Base-by-base conservation (phyloP, 2,329 filamentous ascomycete species). In the Zasmidium cellare region DNA sequence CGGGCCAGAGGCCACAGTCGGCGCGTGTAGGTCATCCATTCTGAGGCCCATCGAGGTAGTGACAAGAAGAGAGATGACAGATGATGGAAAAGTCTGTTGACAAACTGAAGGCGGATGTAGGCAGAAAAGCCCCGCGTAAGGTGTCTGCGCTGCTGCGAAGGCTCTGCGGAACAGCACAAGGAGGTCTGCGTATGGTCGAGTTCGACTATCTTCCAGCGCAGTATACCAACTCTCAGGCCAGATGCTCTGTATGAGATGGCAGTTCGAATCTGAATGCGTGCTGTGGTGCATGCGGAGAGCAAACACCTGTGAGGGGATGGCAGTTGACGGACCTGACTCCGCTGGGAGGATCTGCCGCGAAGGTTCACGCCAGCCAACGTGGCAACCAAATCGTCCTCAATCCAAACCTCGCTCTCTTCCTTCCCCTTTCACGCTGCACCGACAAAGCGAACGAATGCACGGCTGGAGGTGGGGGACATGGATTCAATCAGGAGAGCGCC, bases 1-100 rank as follows among this genome's bases (percentile, higher is more conserved):
- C 31, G 91, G 89, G 60, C 92, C 92, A 45, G 92, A 92, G 57
- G 88, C 82, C 76, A 90, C 85, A 18, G 86, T 88, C n/a, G 86
- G 85, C 47, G 85, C 81, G 69, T 89, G 87, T 56, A 89, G 78
- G 66, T 87, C 81, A 72, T 87, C 82, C 87, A 89, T 89, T 67
- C 73, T 77, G 61, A 82, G 76, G 66, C 80, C 81, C 81, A 83
- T 84, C 9, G 55, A 49, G 35, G 12, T 28, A 28, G 23, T 12
- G n/a, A 23, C 31, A 20, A 20, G n/a, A 20, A 41, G 5, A n/a
- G 35, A 14, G 14, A 28, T 9, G 46, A 44, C 25, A 28, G 25
- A 28, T 28, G 25, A 28, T 28, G 25, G n/a, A 46, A 31, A 18
- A 50, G 38, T 14, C 12, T 16, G 31, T 22, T 31, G 31, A 49